A percentile compares a stretch with the other conserved stretches of the same genome.
Conservation (phyloP, 768 basidiomycete genomes). For the Podaxis carcinomalis region DNA sequence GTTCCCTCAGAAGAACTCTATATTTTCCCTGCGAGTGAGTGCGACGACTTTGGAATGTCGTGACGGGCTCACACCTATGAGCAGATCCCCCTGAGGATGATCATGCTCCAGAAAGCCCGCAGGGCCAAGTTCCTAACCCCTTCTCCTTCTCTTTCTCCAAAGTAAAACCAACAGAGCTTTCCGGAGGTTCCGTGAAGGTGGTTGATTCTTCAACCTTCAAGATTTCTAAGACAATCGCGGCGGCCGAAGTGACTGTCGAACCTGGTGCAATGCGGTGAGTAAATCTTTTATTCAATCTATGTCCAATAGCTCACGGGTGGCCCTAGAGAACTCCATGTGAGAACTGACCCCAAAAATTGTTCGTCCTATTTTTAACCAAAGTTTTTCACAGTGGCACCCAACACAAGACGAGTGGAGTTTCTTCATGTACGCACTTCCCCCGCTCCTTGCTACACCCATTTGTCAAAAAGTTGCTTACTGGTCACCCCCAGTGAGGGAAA, state of each 20-base stretch:
- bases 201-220: slow-evolving; percentile 51
- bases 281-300: neutral
- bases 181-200: slow-evolving; percentile 47
- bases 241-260: slow-evolving; percentile 53
- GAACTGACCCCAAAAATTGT: slow-evolving; percentile 11
- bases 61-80: slow-evolving; percentile 14
- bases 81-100: slow-evolving; percentile 23
- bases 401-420: slow-evolving; percentile 63
- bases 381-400: slow-evolving; percentile 56
- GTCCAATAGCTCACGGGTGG: neutral
- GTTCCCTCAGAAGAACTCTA: slow-evolving; percentile 45
- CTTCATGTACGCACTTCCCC: slow-evolving; percentile 39
- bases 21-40: slow-evolving; percentile 45
- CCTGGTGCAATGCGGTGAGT: slow-evolving; percentile 50
- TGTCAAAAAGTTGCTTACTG: neutral
- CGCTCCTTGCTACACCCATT: neutral
- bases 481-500: slow-evolving; percentile 40
- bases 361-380: neutral
- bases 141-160: slow-evolving; percentile 47
- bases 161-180: slow-evolving; percentile 35
- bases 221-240: slow-evolving; percentile 47
- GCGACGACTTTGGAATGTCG: neutral
- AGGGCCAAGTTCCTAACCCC: slow-evolving; percentile 39
- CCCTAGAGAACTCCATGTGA: slow-evolving; percentile 51
- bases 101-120: slow-evolving; percentile 32